phyloP scores from a whole-genome alignment of 192 early-diverging fungal species.

The Pilaira anomala region DNA sequence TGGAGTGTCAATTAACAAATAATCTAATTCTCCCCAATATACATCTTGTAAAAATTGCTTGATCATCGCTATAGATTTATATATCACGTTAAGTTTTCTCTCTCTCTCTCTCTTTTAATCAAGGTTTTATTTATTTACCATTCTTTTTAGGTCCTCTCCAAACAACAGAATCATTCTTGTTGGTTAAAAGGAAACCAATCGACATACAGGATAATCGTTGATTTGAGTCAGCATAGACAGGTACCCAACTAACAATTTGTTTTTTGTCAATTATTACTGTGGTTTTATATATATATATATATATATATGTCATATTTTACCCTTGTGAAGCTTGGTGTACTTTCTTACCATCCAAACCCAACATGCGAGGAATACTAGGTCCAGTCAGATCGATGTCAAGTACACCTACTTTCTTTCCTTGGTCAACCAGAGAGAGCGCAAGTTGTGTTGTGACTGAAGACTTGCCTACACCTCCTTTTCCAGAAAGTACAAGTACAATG shows the following conservation, averaged over 20 bases:
- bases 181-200: slow-evolving; percentile 89
- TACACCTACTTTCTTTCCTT: slow-evolving; percentile 76
- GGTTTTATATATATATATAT: not conserved
- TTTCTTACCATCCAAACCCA: slow-evolving; percentile 82
- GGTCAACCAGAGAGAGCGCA: slow-evolving; percentile 59
- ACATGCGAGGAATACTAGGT: slow-evolving; percentile 94
- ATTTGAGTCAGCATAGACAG: slow-evolving; percentile 66
- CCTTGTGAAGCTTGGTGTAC: slow-evolving; percentile 90
- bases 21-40: slow-evolving; percentile 95
- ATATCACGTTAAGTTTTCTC: not conserved
- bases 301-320: slow-evolving; percentile 38
- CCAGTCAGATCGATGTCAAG: slow-evolving; percentile 98
- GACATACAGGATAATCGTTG: slow-evolving; percentile 88
- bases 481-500: slow-evolving; percentile 90
- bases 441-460: slow-evolving; percentile 88
- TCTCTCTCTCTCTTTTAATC: not conserved
- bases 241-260: slow-evolving; percentile 79
- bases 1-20: slow-evolving; percentile 94
- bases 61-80: slow-evolving; percentile 80
- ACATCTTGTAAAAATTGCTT: slow-evolving; percentile 96
- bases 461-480: slow-evolving; percentile 98
- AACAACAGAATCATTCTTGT: slow-evolving; percentile 89
- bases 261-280: not conserved
- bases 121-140: slow-evolving; percentile 44
- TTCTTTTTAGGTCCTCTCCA: slow-evolving; percentile 99